Percentiles rank a stretch among this genome's conserved stretches.
Conservation (phyloP, 1,284 basidiomycete genomes). For the Irpex lacteus region DNA sequence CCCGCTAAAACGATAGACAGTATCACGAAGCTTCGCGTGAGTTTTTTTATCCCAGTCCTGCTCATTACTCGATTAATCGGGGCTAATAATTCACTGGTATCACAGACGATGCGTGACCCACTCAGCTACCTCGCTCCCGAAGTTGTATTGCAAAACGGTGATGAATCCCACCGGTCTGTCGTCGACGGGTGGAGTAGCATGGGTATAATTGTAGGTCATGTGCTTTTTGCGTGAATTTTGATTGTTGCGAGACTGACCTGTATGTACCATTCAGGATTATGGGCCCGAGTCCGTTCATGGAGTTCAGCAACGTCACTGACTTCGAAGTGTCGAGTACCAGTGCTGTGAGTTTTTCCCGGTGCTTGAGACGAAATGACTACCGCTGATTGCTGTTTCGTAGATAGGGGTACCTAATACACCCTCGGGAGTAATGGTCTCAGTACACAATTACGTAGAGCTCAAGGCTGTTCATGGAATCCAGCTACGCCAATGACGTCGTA, state of each 20-base stretch:
- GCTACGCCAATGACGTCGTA: too few relatives aligned
- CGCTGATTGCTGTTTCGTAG: too few relatives aligned
- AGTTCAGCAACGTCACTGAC: slow-evolving; percentile 55
- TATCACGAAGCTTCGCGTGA: slow-evolving; percentile 65
- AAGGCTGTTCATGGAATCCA: too few relatives aligned
- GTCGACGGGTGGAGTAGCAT: slow-evolving; percentile 89
- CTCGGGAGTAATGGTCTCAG: too few relatives aligned
- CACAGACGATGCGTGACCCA: slow-evolving; percentile 82
- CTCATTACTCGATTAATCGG: background rate
- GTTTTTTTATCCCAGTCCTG: slow-evolving; percentile 19
- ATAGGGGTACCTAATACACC: too few relatives aligned
- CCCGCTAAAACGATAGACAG: slow-evolving; percentile 85
- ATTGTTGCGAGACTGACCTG: background rate
- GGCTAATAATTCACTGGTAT: background rate
- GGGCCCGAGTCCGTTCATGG: slow-evolving; percentile 67
- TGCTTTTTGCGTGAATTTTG: slow-evolving; percentile 13
- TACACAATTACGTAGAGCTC: too few relatives aligned
- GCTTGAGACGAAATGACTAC: too few relatives aligned
- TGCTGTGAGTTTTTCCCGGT: slow-evolving; percentile 28
- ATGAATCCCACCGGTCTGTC: slow-evolving; percentile 60
- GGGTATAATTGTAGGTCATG: slow-evolving; percentile 63
- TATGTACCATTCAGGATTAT: slow-evolving; percentile 52
- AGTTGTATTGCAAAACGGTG: slow-evolving; percentile 69
- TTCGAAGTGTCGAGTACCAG: slow-evolving; percentile 46
- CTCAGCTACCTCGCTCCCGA: slow-evolving; percentile 85